Conservation (phyloP, 805 yeast genomes). For the Sugiyamaella qingdaonensis region DNA sequence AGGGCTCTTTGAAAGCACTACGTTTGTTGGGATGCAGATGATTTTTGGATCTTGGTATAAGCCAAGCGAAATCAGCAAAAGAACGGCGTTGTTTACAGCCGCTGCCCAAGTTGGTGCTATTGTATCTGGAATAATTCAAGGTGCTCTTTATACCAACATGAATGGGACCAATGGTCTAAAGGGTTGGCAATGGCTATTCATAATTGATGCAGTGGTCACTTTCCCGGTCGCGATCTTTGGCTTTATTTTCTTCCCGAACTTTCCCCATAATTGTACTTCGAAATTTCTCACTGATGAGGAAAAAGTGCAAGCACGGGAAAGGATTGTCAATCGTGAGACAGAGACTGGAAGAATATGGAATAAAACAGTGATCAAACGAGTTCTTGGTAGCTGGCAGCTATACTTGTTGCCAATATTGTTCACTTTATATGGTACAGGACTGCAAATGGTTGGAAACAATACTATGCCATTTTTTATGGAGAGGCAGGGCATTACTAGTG, state of each 20-base stretch:
- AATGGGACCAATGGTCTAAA: slow-evolving; percentile 50
- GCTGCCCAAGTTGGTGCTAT: slow-evolving; percentile 7
- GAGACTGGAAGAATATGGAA: not conserved
- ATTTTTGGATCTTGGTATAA: slow-evolving; percentile 40
- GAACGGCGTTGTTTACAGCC: slow-evolving; percentile 41
- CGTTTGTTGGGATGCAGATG: slow-evolving; percentile 31
- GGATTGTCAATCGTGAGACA: not conserved
- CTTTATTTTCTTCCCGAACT: slow-evolving; percentile 57
- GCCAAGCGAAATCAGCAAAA: slow-evolving; percentile 50
- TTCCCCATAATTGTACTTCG: slow-evolving; percentile 54
- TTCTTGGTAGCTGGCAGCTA: slow-evolving; percentile 1
- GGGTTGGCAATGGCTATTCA: slow-evolving; percentile 74
- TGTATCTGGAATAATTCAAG: slow-evolving; percentile 19
- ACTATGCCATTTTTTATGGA: slow-evolving; percentile 1
- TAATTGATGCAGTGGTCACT: slow-evolving; percentile 59
- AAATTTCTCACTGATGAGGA: slow-evolving; percentile 53
- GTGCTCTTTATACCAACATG: slow-evolving; percentile 46
- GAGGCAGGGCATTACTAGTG: not conserved
- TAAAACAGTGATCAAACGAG: not conserved
- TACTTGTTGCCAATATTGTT: not conserved
- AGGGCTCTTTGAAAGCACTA: slow-evolving; percentile 29
- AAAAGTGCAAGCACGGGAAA: slow-evolving; percentile 25
- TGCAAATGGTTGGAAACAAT: not conserved
- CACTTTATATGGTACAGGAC: not conserved
- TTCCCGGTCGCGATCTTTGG: slow-evolving; percentile 56